These are phyloP conservation scores for Mikania micrantha DNA, from an alignment of 129 eudicot genomes.

Conservation along the genomic window DNA sequence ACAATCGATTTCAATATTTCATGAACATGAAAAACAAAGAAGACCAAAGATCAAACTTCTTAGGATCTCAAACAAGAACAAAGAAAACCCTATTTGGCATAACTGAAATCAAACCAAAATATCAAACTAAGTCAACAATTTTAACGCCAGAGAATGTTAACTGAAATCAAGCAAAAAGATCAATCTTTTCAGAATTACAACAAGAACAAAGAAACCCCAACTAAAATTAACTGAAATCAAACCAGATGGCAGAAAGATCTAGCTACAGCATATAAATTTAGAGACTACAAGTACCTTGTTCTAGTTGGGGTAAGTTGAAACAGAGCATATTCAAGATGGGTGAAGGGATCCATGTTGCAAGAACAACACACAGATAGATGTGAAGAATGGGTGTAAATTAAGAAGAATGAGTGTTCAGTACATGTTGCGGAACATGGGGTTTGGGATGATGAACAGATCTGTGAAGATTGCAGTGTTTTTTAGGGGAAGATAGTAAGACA, in stretches of 20 bases:
- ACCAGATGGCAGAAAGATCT: not conserved
- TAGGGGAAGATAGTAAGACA: constrained; percentile 50
- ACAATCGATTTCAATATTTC: not conserved
- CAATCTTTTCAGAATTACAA: not conserved
- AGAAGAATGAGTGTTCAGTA: constrained; percentile 25
- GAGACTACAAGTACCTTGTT: constrained; percentile 46
- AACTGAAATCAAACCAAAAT: not conserved
- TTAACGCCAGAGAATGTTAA: not conserved
- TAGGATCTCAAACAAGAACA: not conserved
- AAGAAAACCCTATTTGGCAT: constrained; percentile 15
- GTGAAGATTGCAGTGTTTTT: constrained; percentile 29
- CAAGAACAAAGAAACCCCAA: not conserved
- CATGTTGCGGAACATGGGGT: no score
- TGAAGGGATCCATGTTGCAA: constrained; percentile 48
- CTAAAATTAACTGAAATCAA: not conserved
- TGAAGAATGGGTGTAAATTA: constrained; percentile 8
- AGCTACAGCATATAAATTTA: no score
- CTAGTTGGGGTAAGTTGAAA: constrained; percentile 87
- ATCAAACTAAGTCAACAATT: not conserved
- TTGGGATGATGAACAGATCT: no score
- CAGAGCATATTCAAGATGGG: constrained; percentile 73
- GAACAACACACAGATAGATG: constrained; percentile 6
- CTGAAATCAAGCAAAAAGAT: not conserved
- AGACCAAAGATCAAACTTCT: not conserved
- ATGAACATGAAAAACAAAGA: constrained; percentile 7